Base-by-base conservation (phyloP, 2,329 filamentous ascomycete species). In the Sarocladium strictum region DNA sequence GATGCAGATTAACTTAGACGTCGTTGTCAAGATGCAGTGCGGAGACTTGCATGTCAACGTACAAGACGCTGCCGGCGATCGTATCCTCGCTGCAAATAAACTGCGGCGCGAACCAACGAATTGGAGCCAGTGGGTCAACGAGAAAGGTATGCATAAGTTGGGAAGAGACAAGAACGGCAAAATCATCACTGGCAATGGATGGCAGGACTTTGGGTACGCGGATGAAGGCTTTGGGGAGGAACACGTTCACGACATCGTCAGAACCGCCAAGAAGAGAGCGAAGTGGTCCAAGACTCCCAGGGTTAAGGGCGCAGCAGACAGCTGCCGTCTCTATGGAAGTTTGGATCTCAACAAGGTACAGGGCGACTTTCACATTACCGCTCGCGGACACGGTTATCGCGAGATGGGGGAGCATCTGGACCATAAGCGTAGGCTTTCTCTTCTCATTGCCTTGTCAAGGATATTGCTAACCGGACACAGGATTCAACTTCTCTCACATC, bases 401-500 rank as follows among this genome's bases (percentile, higher is more conserved):
- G 90, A 92, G 66, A 78, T 84, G 60, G 89, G 86, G 37, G 62
- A 66, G 24, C 92, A 97, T 74, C 73, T 97, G 60, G 89, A 96
- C 64, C 93, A 97, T 69, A 76, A 68, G 38, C 70, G 90, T 94
- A 78, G 71, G 85, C 76, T 35, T 53, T 15, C 29, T 6, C 12
- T 14, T 21, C 3, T 3, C 19, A 9, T 15, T 27, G 19, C 21
- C 4, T 23, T 43, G 15, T 38, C 10, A 29, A 33, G 6, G 26
- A 4, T 47, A 35, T 27, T n/a, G 15, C 33, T 68, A 55, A 70
- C 63, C 11, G 23, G 23, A 35, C 5, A 2, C 62, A 93, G 89
- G 79, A 21, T 97, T 99, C 80, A 97, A 99, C 79, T 99, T 99
- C 79, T 93, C 90, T 29, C 94, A 99, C 75, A 86, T 96, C 69